phyloP scores from a whole-genome alignment of 192 early-diverging fungal genomes.

The Backusella parvicylindrica region DNA sequence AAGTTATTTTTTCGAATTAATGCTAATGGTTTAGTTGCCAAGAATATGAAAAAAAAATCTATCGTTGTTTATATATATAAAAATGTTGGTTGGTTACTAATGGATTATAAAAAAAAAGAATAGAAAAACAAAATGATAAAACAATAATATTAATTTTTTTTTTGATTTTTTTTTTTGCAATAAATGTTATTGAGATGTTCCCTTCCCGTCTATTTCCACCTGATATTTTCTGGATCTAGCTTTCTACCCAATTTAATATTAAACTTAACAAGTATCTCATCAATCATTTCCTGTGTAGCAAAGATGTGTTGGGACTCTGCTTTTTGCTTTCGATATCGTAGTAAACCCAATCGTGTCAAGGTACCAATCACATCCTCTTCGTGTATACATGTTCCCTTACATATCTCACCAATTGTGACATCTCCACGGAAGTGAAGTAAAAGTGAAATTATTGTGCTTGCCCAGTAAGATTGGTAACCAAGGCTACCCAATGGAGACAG shows the following conservation, averaged over 20 bases:
- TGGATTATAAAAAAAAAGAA: no score
- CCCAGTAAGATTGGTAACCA: slow-evolving; percentile 85
- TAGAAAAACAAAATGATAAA: background rate
- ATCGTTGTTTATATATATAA: background rate
- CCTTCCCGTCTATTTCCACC: background rate
- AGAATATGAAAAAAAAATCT: background rate
- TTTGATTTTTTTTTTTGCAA: no score
- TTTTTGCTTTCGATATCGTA: slow-evolving; percentile 9
- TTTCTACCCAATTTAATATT: slow-evolving; percentile 12
- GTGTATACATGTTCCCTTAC: slow-evolving; percentile 19
- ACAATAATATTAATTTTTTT: background rate
- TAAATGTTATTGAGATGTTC: no score
- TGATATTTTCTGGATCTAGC: slow-evolving; percentile 6
- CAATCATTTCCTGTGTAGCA: background rate
- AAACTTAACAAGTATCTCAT: background rate
- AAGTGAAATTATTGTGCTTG: slow-evolving; percentile 58
- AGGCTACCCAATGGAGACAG: slow-evolving; percentile 79
- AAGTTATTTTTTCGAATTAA: no score
- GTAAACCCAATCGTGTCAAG: slow-evolving; percentile 5
- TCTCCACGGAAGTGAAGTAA: slow-evolving; percentile 31
- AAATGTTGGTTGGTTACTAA: no score
- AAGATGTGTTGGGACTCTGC: background rate
- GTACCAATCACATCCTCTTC: slow-evolving; percentile 25
- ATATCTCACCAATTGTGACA: slow-evolving; percentile 6
- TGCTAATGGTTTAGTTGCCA: background rate